A percentile compares a stretch with the other conserved stretches of the same genome.
These are phyloP conservation scores for Boletus sp. DNA, from an alignment of 1,284 basidiomycete species.

Conservation along the genomic window DNA sequence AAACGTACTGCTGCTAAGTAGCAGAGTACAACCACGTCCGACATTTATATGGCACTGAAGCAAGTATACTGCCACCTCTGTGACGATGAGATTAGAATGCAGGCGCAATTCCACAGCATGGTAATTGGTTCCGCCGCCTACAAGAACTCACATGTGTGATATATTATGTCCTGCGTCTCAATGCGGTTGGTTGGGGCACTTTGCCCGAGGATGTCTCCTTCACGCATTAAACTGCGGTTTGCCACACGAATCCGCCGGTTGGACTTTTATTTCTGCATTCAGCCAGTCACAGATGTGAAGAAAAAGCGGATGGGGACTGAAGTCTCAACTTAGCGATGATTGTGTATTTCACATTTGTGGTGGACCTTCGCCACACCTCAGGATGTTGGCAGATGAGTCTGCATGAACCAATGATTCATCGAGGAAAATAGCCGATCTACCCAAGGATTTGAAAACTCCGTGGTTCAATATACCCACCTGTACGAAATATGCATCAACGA, in stretches of 20 bases:
- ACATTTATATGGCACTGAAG: conserved; percentile 24
- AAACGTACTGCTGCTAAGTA: conserved; percentile 3
- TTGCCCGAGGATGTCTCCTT: neutral
- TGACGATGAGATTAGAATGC: neutral
- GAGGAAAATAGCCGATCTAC: neutral
- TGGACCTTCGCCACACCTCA: conserved; percentile 5
- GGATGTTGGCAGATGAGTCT: neutral
- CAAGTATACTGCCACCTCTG: neutral
- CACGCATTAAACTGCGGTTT: neutral
- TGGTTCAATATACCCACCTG: conserved; percentile 12
- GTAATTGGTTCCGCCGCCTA: conserved; percentile 11
- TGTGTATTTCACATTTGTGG: neutral
- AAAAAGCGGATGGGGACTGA: neutral
- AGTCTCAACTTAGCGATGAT: neutral
- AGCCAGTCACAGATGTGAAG: neutral
- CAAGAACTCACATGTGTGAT: conserved; percentile 19
- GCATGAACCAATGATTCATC: neutral
- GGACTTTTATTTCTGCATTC: neutral
- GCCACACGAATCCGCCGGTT: conserved; percentile 13
- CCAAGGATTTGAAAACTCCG: neutral
- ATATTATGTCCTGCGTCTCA: conserved; percentile 5
- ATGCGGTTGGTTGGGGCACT: conserved; percentile 9
- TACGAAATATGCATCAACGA: neutral
- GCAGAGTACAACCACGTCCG: neutral
- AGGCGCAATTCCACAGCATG: conserved; percentile 23